Evolutionary conservation across 257 asterid species (phyloP).

Genomic region (Dorcoceras hygrometricum): DNA sequence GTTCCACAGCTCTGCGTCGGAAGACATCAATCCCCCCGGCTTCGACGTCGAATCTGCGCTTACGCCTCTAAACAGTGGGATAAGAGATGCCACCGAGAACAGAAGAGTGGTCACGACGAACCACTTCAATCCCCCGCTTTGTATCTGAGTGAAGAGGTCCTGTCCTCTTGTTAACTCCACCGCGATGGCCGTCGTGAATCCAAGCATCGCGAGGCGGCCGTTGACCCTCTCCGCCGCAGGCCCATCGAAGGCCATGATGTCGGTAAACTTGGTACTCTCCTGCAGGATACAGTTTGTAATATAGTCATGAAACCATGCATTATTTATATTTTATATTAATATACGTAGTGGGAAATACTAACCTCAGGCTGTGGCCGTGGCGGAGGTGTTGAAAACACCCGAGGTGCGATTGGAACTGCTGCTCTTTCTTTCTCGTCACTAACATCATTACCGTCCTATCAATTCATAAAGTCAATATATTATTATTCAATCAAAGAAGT

Average conservation of each 20-base stretch:
- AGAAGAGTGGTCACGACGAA: conserved; percentile 47
- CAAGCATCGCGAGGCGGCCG: conserved; percentile 80
- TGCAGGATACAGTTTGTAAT: neutral
- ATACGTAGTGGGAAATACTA: no score
- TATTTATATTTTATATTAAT: no score
- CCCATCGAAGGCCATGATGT: conserved; percentile 66
- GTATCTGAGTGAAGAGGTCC: conserved; percentile 50
- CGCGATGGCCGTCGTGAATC: conserved; percentile 70
- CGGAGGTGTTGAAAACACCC: neutral
- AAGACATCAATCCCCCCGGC: conserved; percentile 41
- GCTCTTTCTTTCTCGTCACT: neutral
- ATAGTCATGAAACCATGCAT: no score
- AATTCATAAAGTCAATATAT: no score
- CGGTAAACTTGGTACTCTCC: conserved; percentile 43
- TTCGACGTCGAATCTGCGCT: conserved; percentile 41
- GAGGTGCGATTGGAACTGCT: neutral
- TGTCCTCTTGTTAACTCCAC: conserved; percentile 59
- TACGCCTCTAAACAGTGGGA: conserved; percentile 61
- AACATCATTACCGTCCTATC: neutral
- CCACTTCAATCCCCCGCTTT: conserved; percentile 56
- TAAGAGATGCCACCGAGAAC: conserved; percentile 58
- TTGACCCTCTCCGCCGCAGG: conserved; percentile 84
- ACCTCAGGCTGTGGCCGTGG: neutral
- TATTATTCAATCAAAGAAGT: no score
- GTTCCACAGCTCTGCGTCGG: conserved; percentile 80